Evolutionary conservation across 305 asterid genomes (phyloP), one percentile per base, ranked within the genome.

Genomic region (Plantago coronopus): DNA sequence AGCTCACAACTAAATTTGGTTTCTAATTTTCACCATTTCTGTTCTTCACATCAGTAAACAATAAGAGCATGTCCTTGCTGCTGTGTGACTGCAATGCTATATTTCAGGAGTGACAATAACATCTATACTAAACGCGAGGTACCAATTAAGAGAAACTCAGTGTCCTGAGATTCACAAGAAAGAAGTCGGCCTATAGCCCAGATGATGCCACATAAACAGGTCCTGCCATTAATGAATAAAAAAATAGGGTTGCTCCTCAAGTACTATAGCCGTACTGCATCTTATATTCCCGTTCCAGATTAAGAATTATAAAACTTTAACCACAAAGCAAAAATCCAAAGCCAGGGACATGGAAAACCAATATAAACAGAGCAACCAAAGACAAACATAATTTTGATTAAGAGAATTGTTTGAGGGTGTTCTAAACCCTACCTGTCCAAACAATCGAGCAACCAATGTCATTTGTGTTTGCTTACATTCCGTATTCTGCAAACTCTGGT

Each of bases 361-460:
- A 51, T 61, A 68, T 43, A 64, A 51, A 50, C 64, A 55, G 16
- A 14, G 43, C 45, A 48, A 11, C 3, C 16, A 19, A 67, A 59
- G 54, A 29, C 31, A 49, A 19, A 63, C 21, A 46, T 62, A 63
- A 34, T 42, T 46, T 61, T 65, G 57, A 56, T 46, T 48, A 48
- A 62, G 59, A 59, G 43, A 55, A 58, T 40, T 55, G 53, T 55
- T 29, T 43, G 61, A 70, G 65, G 63, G 69, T 37, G 17, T 46
- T 54, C 74, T 61, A 68, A 63, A 70, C 59, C 83, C 80, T 67
- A 91, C 97, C 97, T 82, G 96, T 54, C 95, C 94, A 72, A 87
- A 86, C 83, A 94, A 79, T 57, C 96, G 88, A 61, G 97, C 89
- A 59, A 90, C 83, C 79, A 94, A 74, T 59, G 87, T 82, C 77